phyloP scores from a whole-genome alignment of 1,139 yeast species.

The Taphrina pruni region DNA sequence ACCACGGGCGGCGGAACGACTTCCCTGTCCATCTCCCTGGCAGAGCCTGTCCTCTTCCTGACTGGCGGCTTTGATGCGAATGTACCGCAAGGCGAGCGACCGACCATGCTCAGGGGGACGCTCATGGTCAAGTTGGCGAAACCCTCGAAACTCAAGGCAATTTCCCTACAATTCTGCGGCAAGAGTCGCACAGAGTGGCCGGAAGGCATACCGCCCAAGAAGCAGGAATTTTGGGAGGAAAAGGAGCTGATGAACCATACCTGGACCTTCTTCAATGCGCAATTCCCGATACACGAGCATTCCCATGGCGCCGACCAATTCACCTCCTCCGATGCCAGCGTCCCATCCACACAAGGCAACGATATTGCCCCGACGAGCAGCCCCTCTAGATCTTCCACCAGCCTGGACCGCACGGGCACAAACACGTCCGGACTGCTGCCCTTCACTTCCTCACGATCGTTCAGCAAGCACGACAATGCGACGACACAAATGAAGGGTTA shows the following conservation, averaged over 20 bases:
- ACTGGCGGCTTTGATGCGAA: conserved; percentile 73
- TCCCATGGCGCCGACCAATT: conserved; percentile 62
- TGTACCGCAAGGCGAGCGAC: conserved; percentile 73
- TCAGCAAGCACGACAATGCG: conserved; percentile 43
- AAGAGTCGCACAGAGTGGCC: conserved; percentile 92
- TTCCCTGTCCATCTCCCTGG: conserved; percentile 63
- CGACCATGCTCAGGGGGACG: conserved; percentile 83
- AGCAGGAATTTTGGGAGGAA: conserved; percentile 66
- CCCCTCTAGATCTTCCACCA: conserved; percentile 48
- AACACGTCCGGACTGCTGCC: conserved; percentile 36
- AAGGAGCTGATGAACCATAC: conserved; percentile 75
- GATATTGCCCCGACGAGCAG: conserved; percentile 22
- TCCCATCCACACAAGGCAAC: conserved; percentile 32
- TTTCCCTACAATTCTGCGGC: conserved; percentile 74
- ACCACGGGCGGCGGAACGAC: conserved; percentile 46
- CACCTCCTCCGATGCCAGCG: conserved; percentile 40
- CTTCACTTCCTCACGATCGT: conserved; percentile 41
- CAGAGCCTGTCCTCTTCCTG: conserved; percentile 78
- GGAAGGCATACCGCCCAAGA: conserved; percentile 91
- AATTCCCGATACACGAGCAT: conserved; percentile 52
- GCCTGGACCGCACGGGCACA: conserved; percentile 48
- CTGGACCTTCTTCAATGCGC: conserved; percentile 83
- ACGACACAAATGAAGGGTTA: conserved; percentile 49
- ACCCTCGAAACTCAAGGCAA: conserved; percentile 73
- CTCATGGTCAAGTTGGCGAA: conserved; percentile 72